Evolutionary conservation across 306 rosid species (phyloP), one percentile per base, ranked within the genome.

Genomic region (Echinosophora koreensis): DNA sequence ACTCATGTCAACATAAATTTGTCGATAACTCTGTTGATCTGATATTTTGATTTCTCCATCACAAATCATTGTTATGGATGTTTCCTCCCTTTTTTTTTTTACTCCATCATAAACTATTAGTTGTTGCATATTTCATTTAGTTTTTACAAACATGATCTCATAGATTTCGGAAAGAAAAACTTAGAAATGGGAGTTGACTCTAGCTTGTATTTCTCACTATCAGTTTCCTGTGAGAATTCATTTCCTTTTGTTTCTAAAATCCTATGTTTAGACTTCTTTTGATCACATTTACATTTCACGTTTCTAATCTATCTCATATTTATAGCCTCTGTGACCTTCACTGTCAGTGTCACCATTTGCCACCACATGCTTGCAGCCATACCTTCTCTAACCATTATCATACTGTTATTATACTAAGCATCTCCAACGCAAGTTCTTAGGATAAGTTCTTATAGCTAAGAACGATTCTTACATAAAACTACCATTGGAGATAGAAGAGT

Each of bases 1-100:
- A 71, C 32, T 71, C 79, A 32, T 58, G 38, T 69, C 55, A 32
- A 41, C 6, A 30, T 27, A 8, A 13, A 52, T 59, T 37, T 41
- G 49, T 78, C n/a, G 18, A 59, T 47, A 35, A 59, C 35, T 38
- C 38, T 64, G 59, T 54, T 63, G 0, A 30, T 30, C 32, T 2
- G 2, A 30, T 35, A 16, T 52, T 52, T 55, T 5, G 52, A 17
- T 30, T 30, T 30, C 32, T 30, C 2, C 32, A 30, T 30, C 32
- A 30, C 32, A 30, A 30, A 2, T 30, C 32, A 49, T 3, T 61
- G 9, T 9, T 47, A 2, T 74, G 49, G 34, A 52, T 37, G 8
- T 54, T 39, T 39, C 44, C 32, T 30, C 32, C 32, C 2, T 2
- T 1, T 30, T 30, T 30, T 30, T 30, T 30, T 30, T 30, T 30